Percentiles rank a stretch among this genome's conserved stretches.
Evolutionary conservation across 345 rosid genomes (phyloP).

Genomic region (Kernera saxatilis): DNA sequence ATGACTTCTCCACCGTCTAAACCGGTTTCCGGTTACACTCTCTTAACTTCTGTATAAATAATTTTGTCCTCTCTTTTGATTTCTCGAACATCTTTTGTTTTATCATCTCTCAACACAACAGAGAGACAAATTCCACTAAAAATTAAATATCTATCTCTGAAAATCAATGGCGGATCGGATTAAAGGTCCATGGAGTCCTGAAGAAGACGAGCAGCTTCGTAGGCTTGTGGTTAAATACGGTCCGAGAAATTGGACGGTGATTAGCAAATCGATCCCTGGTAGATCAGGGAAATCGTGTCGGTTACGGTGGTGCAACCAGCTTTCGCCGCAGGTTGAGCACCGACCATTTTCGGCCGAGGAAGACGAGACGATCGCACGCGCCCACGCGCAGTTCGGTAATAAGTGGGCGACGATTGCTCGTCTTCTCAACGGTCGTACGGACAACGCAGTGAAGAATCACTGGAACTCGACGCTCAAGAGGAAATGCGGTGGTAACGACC

Average conservation of each 20-base stretch:
- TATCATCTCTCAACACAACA: not conserved
- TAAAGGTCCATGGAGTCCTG: conserved; percentile 97
- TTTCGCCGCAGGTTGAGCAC: conserved; percentile 90
- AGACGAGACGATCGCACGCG: conserved; percentile 68
- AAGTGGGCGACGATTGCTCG: conserved; percentile 98
- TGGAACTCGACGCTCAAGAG: conserved; percentile 96
- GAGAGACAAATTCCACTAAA: not conserved
- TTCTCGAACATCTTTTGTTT: not conserved
- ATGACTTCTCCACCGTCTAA: conserved; percentile 42
- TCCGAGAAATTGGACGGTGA: conserved; percentile 86
- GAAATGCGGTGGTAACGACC: conserved; percentile 36
- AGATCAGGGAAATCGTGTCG: conserved; percentile 92
- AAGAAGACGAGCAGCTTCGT: conserved; percentile 78
- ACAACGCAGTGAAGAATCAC: conserved; percentile 92
- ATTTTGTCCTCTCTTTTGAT: conserved; percentile 9
- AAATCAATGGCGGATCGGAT: conserved; percentile 55
- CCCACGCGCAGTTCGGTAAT: conserved; percentile 84
- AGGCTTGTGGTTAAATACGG: conserved; percentile 66
- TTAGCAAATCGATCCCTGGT: conserved; percentile 91
- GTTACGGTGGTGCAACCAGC: conserved; percentile 94
- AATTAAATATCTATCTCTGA: not conserved
- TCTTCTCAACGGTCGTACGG: conserved; percentile 88
- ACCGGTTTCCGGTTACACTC: conserved; percentile 8
- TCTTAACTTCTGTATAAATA: conserved; percentile 12
- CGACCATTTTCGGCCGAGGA: conserved; percentile 67